Evolutionary conservation across 495 filamentous ascomycete species (phyloP), one percentile per base, ranked within the genome.

Genomic region (Tuber microsphaerosporum): DNA sequence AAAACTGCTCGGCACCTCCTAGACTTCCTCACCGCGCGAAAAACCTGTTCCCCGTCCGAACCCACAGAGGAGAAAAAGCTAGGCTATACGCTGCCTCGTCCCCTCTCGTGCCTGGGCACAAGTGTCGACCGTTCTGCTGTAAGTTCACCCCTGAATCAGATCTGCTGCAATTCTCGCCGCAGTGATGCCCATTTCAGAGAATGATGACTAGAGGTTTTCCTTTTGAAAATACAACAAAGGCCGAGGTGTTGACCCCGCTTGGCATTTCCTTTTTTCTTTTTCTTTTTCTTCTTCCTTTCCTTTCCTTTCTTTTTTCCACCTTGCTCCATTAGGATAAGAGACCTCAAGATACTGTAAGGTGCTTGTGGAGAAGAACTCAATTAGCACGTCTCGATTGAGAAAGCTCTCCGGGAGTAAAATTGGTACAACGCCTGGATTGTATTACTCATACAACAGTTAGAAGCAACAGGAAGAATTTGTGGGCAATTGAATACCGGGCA

Each of bases 141-240:
- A 65, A 34, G 26, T 65, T 65, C 56, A 65, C 56, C 56, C 56
- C 56, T 65, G 56, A 65, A 65, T 65, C 56, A 65, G 56, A 65
- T 65, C 56, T 34, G 56, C 56, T 65, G 56, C 56, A 65, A 65
- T 65, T 34, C 12, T 65, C 56, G 56, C 26, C 56, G 34, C 56
- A 34, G 17, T 65, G 56, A 65, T 65, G 56, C 56, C 56, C 26
- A 19, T 65, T 65, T 26, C 56, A 31, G 56, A 26, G 26, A 34
- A 34, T 65, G 56, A 65, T 65, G 56, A 65, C 56, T 65, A 14
- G 56, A 8, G 19, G 12, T 65, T 65, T 65, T 65, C 56, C 56
- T 34, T 17, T 65, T 5, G 26, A 34, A 65, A 65, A 65, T n/a
- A 19, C 56, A 65, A 34, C 26, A 65, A 65, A 34, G 12, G 26